phyloP scores from a whole-genome alignment of 257 asterid species.

The Petrea volubilis region DNA sequence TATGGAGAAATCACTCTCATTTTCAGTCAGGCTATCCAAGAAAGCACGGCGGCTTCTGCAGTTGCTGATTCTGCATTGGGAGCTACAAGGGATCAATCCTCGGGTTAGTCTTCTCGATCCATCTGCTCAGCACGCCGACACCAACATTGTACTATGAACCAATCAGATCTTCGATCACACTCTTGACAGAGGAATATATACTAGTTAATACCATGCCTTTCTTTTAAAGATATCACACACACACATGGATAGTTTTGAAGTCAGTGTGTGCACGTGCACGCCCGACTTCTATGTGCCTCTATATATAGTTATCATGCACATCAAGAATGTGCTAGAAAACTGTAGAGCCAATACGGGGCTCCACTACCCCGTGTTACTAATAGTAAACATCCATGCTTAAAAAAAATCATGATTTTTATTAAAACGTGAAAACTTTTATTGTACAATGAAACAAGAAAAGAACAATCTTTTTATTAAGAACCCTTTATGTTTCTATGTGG shows the following conservation, averaged over 20 bases:
- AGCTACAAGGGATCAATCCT: conserved; percentile 24
- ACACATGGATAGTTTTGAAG: too few relatives aligned
- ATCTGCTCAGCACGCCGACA: too few relatives aligned
- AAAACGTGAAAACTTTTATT: background rate
- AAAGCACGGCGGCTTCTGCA: conserved; percentile 15
- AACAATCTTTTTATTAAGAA: background rate
- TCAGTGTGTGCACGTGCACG: too few relatives aligned
- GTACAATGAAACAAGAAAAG: background rate
- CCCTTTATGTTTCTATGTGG: background rate
- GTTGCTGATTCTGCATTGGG: conserved; percentile 8
- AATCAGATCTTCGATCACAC: background rate
- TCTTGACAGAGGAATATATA: background rate
- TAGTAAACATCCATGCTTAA: too few relatives aligned
- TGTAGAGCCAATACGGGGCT: too few relatives aligned
- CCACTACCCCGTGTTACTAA: too few relatives aligned
- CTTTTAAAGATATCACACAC: too few relatives aligned
- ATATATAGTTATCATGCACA: too few relatives aligned
- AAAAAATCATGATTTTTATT: background rate
- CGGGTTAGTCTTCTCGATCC: background rate
- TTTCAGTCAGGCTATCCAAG: conserved; percentile 15
- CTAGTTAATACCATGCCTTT: too few relatives aligned
- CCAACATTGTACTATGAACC: too few relatives aligned
- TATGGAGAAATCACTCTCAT: background rate
- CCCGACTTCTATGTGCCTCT: too few relatives aligned
- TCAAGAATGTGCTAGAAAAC: too few relatives aligned